Evolutionary conservation across 306 rosid species (phyloP), one percentile per base, ranked within the genome.

Genomic region (Pueraria montana): DNA sequence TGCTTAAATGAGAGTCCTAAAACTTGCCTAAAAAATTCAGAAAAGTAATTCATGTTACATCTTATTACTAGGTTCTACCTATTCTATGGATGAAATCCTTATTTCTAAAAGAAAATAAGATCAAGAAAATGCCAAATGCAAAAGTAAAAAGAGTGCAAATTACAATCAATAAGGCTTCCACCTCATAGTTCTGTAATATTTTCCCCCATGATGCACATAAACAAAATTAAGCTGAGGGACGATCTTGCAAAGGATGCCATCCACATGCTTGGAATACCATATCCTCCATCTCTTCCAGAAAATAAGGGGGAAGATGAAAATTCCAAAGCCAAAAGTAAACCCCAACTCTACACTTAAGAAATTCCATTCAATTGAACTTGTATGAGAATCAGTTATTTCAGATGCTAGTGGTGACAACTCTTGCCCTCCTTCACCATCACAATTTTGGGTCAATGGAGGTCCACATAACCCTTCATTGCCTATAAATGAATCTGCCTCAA

Each of bases 381-480:
- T 3, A 70, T 23, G 12, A 43, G 55, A 69, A 43, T 43, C 1
- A 23, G 11, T 1, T 24, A 40, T 42, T 43, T 12, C 6, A 43
- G 34, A 69, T 70, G 40, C 3, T 64, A 24, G 24, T 45, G 76
- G 40, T 70, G 76, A 24, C 56, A 24, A 45, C 14, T 0, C 18
- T 43, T 45, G 32, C 10, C 21, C 13, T 12, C 40, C 32, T 67
- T 40, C 40, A 46, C 58, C 40, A 45, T 16, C 12, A 4, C 23
- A 70, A 3, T 24, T 70, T 46, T 23, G 40, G 40, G 58, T 45
- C 56, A 70, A 9, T 23, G 76, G 76, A 5, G 76, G 58, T 0
- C 76, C 76, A 45, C 3, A 70, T 45, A 70, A 45, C 8, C 76
- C 76, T 70, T 70, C 76, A 45, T 70, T 70, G 23, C 76, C 76